phyloP scores from a whole-genome alignment of 164 flowering plant genomes.

The Dillenia suffruticosa region DNA sequence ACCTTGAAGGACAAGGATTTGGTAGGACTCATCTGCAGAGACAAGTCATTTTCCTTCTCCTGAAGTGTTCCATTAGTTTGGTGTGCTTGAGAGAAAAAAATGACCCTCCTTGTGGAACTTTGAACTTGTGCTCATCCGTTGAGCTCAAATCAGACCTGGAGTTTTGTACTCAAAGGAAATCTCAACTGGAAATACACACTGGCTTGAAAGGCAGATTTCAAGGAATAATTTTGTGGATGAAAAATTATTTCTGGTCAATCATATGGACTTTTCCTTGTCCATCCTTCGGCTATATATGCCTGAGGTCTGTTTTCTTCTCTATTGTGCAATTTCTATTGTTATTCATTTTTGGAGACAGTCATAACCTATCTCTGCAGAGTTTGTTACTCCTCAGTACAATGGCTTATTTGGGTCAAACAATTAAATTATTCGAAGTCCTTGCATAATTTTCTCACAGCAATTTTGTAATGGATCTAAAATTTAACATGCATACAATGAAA shows the following conservation, averaged over 20 bases:
- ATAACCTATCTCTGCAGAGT: no score
- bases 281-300: slow-evolving; percentile 60
- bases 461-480: no score
- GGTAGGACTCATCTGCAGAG: slow-evolving; percentile 55
- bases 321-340: no score
- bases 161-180: slow-evolving; percentile 30
- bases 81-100: slow-evolving; percentile 23
- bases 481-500: no score
- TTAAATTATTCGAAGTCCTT: no score
- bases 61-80: slow-evolving; percentile 60
- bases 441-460: no score
- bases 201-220: slow-evolving; percentile 63
- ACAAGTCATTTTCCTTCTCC: slow-evolving; percentile 56
- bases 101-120: slow-evolving; percentile 28
- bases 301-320: slow-evolving; percentile 49
- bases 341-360: no score
- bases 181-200: slow-evolving; percentile 50
- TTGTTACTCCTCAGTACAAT: no score
- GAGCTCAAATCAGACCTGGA: slow-evolving; percentile 14
- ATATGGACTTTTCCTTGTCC: slow-evolving; percentile 44
- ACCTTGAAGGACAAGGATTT: slow-evolving; percentile 16
- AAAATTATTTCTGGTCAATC: slow-evolving; percentile 28
- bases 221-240: slow-evolving; percentile 17
- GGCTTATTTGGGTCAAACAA: no score
- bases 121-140: slow-evolving; percentile 7